Evolutionary conservation across 2,329 filamentous ascomycete species (phyloP), one percentile per base, ranked within the genome.

Genomic region (Fusarium duplospermum): DNA sequence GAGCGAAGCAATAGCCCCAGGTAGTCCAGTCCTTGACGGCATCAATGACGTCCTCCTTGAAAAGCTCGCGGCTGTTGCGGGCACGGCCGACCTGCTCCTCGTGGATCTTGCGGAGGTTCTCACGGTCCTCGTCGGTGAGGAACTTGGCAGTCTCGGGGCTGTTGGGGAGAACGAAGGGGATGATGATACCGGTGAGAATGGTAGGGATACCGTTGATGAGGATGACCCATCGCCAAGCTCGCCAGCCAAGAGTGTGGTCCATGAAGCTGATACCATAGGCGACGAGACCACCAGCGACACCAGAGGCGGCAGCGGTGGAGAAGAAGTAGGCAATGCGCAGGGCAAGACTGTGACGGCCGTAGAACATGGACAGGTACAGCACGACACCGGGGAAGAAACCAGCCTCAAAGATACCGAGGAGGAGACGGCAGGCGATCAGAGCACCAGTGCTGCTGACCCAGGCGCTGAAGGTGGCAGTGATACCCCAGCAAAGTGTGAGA

Each of bases 201-300:
- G 76, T 77, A 4, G 76, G 76, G 2, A 73, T 64, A 1, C 91
- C 91, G 77, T 86, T 83, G 45, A 90, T 79, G 63, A 90, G 88
- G 79, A 93, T 85, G 69, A 92, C 90, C 91, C 91, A 93, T 57
- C 91, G 82, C 91, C 91, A 93, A 1, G 89, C 91, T n/a, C 84
- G 80, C 68, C 87, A 84, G 2, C 90, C 90, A 0, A 83, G 82
- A 11, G 88, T 78, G 1, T 90, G 90, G 66, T 92, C 87, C 85
- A 93, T 90, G 76, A 88, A 88, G 0, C 89, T 89, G 68, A 93
- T 91, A 0, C 85, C 90, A 63, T 91, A 92, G 0, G 91, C 91
- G 1, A 93, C 84, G 0, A 93, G 84, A 0, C 91, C 91, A 24
- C 91, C 91, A 60, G 86, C 91, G 1, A 90, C 90, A 7, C 91